Base-by-base conservation (phyloP, 768 basidiomycete genomes). In the Albatrellus ellisii region DNA sequence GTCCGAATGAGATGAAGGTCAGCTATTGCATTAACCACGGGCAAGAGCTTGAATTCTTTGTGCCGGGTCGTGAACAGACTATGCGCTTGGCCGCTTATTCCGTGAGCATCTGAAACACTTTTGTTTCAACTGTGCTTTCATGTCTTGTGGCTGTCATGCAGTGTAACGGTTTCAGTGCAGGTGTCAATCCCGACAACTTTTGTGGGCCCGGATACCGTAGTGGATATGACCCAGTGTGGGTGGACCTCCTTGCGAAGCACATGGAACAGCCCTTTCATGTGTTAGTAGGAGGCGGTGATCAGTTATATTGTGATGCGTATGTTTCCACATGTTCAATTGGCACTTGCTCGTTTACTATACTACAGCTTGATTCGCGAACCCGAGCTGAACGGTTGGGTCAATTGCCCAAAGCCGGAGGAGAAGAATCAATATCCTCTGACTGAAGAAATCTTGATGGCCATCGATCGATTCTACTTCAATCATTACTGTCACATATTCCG, bases 271-370 rank as follows among this genome's bases (percentile, higher is more conserved):
- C 94, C 0, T 90, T 90, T 56, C 94, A 99, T 54, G 75, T 68
- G n/a, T 68, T 98, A 26, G 79, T 95, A 5, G 94, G 94, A 14
- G 94, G 94, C 15, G 90, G 91, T 9, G 90, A 94, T 57, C 91
- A 94, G 57, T 67, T 95, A 14, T 95, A 90, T 53, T 88, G 86
- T 47, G 87, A 90, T 50, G 64, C 68, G 81, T 80, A 52, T 33
- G 76, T 54, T 20, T n/a, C n/a, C n/a, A n/a, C n/a, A n/a, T n/a
- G n/a, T n/a, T n/a, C n/a, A n/a, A n/a, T n/a, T n/a, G n/a, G 41
- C 11, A 25, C 27, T 17, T 28, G 29, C 24, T 17, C 12, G 24
- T 37, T 17, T 12, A 29, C 43, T 15, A 9, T 9, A 35, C 14
- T 36, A 8, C 52, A 83, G 82, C 26, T 57, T 99, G 40, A 82